These are phyloP conservation scores for Trichosporon coremiiforme DNA, from an alignment of 1,284 basidiomycete species.

Conservation along the genomic window DNA sequence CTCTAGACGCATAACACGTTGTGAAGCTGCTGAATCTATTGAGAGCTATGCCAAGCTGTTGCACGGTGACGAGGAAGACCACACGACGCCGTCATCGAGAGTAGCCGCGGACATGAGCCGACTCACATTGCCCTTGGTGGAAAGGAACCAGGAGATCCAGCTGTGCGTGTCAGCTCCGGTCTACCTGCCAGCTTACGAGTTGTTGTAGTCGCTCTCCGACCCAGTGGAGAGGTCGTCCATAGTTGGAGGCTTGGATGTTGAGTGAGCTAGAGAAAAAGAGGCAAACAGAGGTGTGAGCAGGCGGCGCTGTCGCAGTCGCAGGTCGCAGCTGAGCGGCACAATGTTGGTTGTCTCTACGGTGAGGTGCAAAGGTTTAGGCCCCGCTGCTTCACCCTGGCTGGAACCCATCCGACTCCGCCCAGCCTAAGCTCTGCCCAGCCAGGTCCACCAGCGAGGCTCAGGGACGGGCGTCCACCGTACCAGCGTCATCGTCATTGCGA, in stretches of 20 bases:
- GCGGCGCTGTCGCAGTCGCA: neutral
- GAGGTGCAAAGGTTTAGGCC: slow-evolving; percentile 1
- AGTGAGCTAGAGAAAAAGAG: neutral
- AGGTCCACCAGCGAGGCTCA: neutral
- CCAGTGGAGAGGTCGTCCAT: slow-evolving; percentile 57
- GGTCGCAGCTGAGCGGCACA: neutral
- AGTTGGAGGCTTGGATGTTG: slow-evolving; percentile 16
- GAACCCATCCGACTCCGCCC: too few relatives aligned
- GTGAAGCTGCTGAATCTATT: too few relatives aligned
- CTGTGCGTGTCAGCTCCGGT: slow-evolving; percentile 60
- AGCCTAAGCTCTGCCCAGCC: too few relatives aligned
- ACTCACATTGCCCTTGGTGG: slow-evolving; percentile 63
- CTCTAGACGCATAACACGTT: too few relatives aligned
- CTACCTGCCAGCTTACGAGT: slow-evolving; percentile 53
- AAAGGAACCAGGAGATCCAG: slow-evolving; percentile 98
- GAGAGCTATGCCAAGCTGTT: neutral
- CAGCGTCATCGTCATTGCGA: slow-evolving; percentile 14
- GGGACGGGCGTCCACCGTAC: neutral
- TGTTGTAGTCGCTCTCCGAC: slow-evolving; percentile 57
- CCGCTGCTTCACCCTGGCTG: neutral
- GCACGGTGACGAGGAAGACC: neutral
- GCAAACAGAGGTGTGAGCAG: neutral
- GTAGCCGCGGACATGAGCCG: neutral
- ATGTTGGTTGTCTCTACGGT: neutral
- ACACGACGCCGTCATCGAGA: neutral